Evolutionary conservation across 768 basidiomycete genomes (phyloP).

Genomic region (Lactarius akahatsu): DNA sequence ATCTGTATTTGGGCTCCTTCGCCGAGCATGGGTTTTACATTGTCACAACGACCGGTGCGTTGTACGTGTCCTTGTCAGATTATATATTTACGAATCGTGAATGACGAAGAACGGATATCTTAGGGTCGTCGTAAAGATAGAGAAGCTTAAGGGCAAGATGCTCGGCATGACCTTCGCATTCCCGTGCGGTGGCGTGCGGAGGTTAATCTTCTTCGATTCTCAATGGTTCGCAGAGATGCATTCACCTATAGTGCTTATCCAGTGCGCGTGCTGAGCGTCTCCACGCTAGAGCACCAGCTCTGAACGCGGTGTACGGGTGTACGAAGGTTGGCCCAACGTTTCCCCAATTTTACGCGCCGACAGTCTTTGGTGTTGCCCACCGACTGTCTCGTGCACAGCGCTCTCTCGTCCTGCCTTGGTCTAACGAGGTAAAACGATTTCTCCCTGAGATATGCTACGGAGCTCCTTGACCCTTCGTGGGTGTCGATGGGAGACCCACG

Average conservation of each 20-base stretch:
- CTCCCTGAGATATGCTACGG: neutral
- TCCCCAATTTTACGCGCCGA: neutral
- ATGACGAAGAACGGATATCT: conserved; percentile 34
- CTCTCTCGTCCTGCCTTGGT: conserved; percentile 47
- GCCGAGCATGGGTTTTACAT: conserved; percentile 72
- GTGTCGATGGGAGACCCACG: conserved; percentile 77
- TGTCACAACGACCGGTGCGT: conserved; percentile 73
- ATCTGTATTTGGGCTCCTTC: conserved; percentile 50
- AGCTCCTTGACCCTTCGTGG: neutral
- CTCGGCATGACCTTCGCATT: conserved; percentile 47
- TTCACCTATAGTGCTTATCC: conserved; percentile 46
- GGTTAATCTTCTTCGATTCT: conserved; percentile 48
- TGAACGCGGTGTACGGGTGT: conserved; percentile 69
- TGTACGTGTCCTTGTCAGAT: neutral
- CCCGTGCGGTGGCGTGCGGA: too few relatives aligned
- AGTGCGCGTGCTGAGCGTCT: conserved; percentile 61
- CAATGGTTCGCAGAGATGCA: conserved; percentile 82
- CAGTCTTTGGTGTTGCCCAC: conserved; percentile 44
- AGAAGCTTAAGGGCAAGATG: conserved; percentile 53
- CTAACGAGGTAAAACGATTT: neutral
- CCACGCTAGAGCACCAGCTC: conserved; percentile 60
- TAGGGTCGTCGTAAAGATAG: conserved; percentile 82
- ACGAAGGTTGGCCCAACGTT: conserved; percentile 53
- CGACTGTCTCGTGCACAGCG: conserved; percentile 50
- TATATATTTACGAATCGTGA: too few relatives aligned